Base-by-base conservation (phyloP, 2,329 filamentous ascomycete species). In the Magnaporthiopsis poae region DNA sequence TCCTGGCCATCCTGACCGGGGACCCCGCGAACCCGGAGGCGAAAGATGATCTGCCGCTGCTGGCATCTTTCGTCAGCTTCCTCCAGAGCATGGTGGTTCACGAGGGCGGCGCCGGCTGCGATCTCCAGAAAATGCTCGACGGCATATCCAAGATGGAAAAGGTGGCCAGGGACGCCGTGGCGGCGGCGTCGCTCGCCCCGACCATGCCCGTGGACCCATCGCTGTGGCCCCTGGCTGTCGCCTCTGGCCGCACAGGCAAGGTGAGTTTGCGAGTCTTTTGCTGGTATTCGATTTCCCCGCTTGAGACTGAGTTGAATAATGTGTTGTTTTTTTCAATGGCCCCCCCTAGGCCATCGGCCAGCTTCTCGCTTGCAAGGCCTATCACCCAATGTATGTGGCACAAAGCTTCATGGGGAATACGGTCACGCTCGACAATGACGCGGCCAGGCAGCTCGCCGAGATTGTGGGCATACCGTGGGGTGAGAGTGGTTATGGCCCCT, bases 161-260 rank as follows among this genome's bases (percentile, higher is more conserved):
- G 35, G 59, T 68, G 7, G 67, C 67, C 25, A 60, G 33, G 21
- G 67, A 66, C 27, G 64, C 65, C 5, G 64, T 68, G n/a, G 56
- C 12, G 18, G 67, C 31, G 21, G 66, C 66, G 1, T 12, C 31
- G 31, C 31, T 65, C n/a, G 35, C 36, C 18, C 25, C 61, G 21
- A 35, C 21, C n/a, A 66, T 68, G 67, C 64, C 64, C 8, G 64
- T 66, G n/a, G 65, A 67, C 35, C 63, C 66, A 18, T 35, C 66
- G 18, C 59, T 65, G 35, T 65, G 63, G 66, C 66, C 63, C 18
- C 60, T 65, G 35, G 60, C 25, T n/a, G 18, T 62, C 15, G 66
- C 66, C 5, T 63, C 60, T 0, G 66, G 63, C 27, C 11, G 60
- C 4, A 67, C 63, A 31, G 60, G 65, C 25, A 66, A 64, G 46